Conservation (phyloP, 345 rosid genomes). For the Arabis alpina region DNA sequence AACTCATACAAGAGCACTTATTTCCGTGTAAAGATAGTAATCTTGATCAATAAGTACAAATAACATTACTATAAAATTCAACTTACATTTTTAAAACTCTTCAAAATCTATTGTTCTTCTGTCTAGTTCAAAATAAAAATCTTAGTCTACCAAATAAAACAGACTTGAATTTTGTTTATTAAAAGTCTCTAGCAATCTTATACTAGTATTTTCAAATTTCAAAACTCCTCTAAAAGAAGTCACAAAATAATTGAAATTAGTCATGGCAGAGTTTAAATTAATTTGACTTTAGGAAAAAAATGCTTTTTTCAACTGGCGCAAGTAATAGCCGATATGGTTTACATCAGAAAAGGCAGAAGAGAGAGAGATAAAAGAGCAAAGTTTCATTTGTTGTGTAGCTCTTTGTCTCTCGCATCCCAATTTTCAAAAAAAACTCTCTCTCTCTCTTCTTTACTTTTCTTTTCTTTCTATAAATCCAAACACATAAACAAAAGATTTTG, state of each 20-base stretch:
- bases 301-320: constrained; percentile 30
- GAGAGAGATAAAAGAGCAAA: constrained; percentile 38
- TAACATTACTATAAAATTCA: background rate
- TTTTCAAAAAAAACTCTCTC: constrained; percentile 24
- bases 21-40: background rate
- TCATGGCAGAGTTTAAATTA: constrained; percentile 28
- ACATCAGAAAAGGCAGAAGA: constrained; percentile 31
- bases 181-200: background rate
- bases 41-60: background rate
- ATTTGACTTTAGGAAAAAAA: constrained; percentile 24
- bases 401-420: constrained; percentile 39
- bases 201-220: constrained; percentile 22
- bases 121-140: background rate
- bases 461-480: constrained; percentile 35
- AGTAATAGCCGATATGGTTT: constrained; percentile 30
- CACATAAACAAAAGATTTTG: constrained; percentile 40
- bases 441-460: background rate
- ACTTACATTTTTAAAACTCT: too few species aligned
- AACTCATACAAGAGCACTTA: too few species aligned
- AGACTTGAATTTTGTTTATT: background rate
- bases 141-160: background rate
- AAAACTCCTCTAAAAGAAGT: background rate
- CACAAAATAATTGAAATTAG: background rate
- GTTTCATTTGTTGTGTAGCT: constrained; percentile 40
- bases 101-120: background rate